phyloP scores from a whole-genome alignment of 257 asterid genomes.

The Rauvolfia tetraphylla region DNA sequence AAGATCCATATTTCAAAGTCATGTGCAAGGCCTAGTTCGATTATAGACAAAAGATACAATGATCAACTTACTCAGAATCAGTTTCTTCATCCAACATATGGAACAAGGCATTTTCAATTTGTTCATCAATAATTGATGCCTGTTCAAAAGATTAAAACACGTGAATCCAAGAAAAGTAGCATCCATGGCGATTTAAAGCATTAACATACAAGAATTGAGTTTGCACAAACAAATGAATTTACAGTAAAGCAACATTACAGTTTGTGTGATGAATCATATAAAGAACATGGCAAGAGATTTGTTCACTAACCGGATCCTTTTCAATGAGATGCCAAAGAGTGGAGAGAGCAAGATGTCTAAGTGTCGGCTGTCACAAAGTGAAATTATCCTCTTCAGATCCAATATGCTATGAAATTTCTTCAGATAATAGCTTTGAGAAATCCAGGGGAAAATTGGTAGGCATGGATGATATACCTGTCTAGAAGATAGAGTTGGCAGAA shows the following conservation, averaged over 20 bases:
- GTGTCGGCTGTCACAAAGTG: slow-evolving; percentile 67
- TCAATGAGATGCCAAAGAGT: slow-evolving; percentile 96
- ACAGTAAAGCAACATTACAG: neutral
- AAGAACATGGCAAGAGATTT: slow-evolving; percentile 18
- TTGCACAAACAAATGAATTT: neutral
- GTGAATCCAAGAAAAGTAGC: neutral
- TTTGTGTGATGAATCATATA: neutral
- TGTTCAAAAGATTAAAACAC: slow-evolving; percentile 27
- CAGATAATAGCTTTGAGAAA: neutral
- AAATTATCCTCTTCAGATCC: slow-evolving; percentile 28
- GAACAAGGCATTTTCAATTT: slow-evolving; percentile 90
- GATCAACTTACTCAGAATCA: slow-evolving; percentile 75
- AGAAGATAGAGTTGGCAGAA: slow-evolving; percentile 89
- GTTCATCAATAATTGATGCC: slow-evolving; percentile 78
- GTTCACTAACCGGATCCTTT: slow-evolving; percentile 86
- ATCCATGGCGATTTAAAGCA: too few relatives aligned
- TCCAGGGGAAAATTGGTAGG: neutral
- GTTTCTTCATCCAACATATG: slow-evolving; percentile 98
- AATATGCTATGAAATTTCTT: neutral
- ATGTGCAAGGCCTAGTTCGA: neutral
- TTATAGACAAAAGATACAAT: neutral
- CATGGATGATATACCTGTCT: slow-evolving; percentile 65
- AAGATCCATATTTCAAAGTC: neutral
- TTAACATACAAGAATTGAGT: neutral
- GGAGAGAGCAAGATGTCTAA: slow-evolving; percentile 87